Base-by-base conservation (phyloP, 257 asterid genomes). In the Striga asiatica region DNA sequence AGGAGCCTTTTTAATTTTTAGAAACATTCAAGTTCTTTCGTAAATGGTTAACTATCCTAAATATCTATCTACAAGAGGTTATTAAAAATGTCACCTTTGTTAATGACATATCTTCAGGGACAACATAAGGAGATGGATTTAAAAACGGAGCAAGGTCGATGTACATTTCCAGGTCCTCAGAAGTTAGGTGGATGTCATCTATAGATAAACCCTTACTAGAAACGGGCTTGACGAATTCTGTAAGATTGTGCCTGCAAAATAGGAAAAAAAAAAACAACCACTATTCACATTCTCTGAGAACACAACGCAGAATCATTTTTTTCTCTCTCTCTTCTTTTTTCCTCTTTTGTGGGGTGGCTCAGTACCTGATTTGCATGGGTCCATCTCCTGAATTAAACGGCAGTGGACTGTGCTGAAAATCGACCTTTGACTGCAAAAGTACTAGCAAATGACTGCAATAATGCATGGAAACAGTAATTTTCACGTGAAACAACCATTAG, bases 81-180 rank as follows among this genome's bases (percentile, higher is more conserved):
- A 13, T n/a, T 23, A 32, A 45, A 65, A 2, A 43, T 8, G 8
- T 68, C 69, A 87, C 98, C 99, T 92, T 92, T 2, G 95, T 82
- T 72, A 92, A 74, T 14, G 99, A 92, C 95, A 88, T 92, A 71
- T 92, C 99, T 52, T 92, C 97, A 2, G 99, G 97, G 49, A 92
- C 97, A 22, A 88, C 74, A 17, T 92, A 92, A 2, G 97, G 99
- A 66, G 99, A 92, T 2, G 95, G 97, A 50, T 88, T 92, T 24
- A 88, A 64, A 69, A 84, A 92, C 0, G 91, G 94, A 61, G 84
- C 99, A 49, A 92, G 95, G 74, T 88, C 99, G 58, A 92, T 84
- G 74, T 77, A 92, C 99, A 92, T 92, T 71, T 88, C 96, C 56
- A 92, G 41, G 76, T 92, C 97, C 74, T 92, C 95, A 11, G 81